Evolutionary conservation across 1,139 yeast genomes (phyloP).

Genomic region (Pichia cactophila): DNA sequence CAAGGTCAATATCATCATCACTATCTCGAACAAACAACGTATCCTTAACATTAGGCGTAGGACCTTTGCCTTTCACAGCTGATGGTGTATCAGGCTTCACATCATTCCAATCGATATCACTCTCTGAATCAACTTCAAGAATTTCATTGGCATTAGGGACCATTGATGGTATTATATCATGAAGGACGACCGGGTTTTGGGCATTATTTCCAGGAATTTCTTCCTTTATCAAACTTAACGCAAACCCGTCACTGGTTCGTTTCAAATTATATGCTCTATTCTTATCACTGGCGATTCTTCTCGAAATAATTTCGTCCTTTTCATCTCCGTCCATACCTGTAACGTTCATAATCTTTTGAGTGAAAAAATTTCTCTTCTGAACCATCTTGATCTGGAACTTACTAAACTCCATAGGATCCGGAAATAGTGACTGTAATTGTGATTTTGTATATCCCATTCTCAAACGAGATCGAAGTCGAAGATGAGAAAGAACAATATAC

Average conservation of each 20-base stretch:
- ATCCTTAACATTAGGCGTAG: background rate
- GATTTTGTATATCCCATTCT: conserved; percentile 93
- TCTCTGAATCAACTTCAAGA: background rate
- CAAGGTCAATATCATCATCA: conserved; percentile 1
- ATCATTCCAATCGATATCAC: conserved; percentile 15
- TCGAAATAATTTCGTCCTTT: conserved; percentile 30
- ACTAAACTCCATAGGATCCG: conserved; percentile 83
- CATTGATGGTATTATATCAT: conserved; percentile 6
- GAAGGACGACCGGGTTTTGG: conserved; percentile 23
- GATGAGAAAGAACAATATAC: conserved; percentile 77
- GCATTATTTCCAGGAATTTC: conserved; percentile 34
- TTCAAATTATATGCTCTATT: conserved; percentile 70
- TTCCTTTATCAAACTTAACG: conserved; percentile 47
- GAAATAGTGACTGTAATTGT: conserved; percentile 73
- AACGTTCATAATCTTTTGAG: conserved; percentile 79
- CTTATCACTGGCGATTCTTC: conserved; percentile 79
- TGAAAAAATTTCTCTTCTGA: conserved; percentile 79
- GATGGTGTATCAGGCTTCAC: conserved; percentile 26
- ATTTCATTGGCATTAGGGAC: background rate
- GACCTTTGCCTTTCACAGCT: conserved; percentile 1
- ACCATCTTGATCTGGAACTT: conserved; percentile 91
- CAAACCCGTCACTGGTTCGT: conserved; percentile 81
- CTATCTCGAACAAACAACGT: conserved; percentile 10
- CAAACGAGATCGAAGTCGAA: conserved; percentile 75
- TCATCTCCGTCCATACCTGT: conserved; percentile 71